Evolutionary conservation across 2,329 filamentous ascomycete genomes (phyloP).

Genomic region (Coniochaeta sp.): DNA sequence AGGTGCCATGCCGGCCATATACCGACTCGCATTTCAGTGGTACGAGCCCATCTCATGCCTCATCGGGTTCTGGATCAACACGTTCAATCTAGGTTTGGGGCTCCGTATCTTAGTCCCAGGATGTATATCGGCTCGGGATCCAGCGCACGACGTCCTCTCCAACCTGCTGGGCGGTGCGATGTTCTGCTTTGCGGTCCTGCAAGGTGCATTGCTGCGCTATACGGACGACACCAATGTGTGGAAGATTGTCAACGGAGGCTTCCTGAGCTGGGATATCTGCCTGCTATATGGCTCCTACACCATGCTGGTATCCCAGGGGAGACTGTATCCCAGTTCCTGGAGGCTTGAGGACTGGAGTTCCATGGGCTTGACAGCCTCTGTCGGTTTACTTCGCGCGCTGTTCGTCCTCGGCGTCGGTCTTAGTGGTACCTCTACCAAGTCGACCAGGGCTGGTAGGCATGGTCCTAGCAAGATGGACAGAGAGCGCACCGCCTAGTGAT

Average conservation of each 20-base stretch:
- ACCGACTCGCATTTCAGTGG: not conserved
- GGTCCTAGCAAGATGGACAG: not conserved
- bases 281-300: not conserved
- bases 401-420: not conserved
- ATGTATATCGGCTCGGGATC: not conserved
- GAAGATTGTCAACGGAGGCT: not conserved
- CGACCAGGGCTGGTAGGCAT: not conserved
- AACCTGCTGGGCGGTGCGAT: not conserved
- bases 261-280: not conserved
- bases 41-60: not conserved
- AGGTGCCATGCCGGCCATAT: not conserved
- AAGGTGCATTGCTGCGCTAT: not conserved
- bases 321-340: not conserved
- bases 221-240: not conserved
- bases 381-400: not conserved
- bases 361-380: not conserved
- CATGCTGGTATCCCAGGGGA: not conserved
- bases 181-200: not conserved
- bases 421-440: not conserved
- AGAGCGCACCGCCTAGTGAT: not conserved
- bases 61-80: not conserved
- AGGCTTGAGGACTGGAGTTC: not conserved
- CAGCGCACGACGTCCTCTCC: not conserved
- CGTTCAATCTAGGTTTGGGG: not conserved
- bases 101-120: not conserved